Evolutionary conservation across 1,284 basidiomycete genomes (phyloP), one percentile per base, ranked within the genome.

Genomic region (Ceratobasidium sp.): DNA sequence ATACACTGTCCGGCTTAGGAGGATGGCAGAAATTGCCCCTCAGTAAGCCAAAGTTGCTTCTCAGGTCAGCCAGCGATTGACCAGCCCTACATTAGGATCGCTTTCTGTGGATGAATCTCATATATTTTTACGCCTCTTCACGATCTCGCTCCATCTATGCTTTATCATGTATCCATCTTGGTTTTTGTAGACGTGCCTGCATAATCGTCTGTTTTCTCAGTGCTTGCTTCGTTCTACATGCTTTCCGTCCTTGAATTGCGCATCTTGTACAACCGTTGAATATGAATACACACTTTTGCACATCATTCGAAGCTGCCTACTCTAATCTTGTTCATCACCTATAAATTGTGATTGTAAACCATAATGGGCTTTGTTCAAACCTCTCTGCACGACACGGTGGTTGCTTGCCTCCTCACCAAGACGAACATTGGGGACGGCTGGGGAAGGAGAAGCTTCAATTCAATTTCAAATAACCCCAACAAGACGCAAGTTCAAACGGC

Each of bases 21-120:
- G 37, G 34, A 49, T 51, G 31, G 69, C 69, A 24, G 69, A 31
- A 59, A 72, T 72, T 27, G 29, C 41, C 11, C 69, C 69, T 34
- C 56, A 72, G 69, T 72, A 39, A 61, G 69, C 39, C 24, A 16
- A 62, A 27, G 5, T 19, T 2, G 29, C 29, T 27, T 29, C 6
- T 37, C 24, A 53, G 14, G 13, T n/a, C 8, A n/a, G 4, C n/a
- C 31, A 19, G 2, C 9, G n/a, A 8, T 16, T 61, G 19, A 72
- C 43, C 9, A 46, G 19, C 24, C n/a, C 4, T 16, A 19, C 27
- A 34, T 29, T 22, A 72, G 69, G 7, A 72, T 72, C 16, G 24
- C 69, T 31, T 62, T 72, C 31, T 29, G 46, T 39, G 58, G 68
- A 71, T 71, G 34, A 54, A 16, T 3, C 7, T 56, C 22, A 51